Evolutionary conservation across 129 eudicot genomes (phyloP), one percentile per base, ranked within the genome.

Genomic region (Centella asiatica): DNA sequence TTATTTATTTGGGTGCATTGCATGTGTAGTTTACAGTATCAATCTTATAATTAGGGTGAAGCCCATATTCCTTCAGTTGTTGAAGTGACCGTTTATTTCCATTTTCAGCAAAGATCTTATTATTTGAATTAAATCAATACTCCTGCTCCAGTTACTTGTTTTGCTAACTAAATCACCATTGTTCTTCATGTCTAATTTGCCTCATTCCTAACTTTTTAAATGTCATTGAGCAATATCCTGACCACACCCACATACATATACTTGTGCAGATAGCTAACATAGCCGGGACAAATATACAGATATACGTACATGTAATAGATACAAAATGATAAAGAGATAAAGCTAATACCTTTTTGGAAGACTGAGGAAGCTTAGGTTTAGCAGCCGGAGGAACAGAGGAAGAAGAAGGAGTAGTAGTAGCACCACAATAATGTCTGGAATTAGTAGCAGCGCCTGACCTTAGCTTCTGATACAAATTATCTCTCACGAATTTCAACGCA

Each of bases 291-390:
- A 37, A 37, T n/a, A 57, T 29, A 42, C 2, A 40, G 2, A 31
- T 15, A 55, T 32, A 31, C 9, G 44, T 20, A 45, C 45, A 36
- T 61, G 44, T 44, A 3, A 29, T 19, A n/a, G 26, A 33, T 8
- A 13, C 10, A 39, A 24, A 22, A 9, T 19, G 5, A 65, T 5
- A 27, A 18, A 42, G 29, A 22, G 37, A 13, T 22, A 47, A 39
- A 57, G 32, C 24, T 1, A 28, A 50, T 55, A 84, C 92, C 70
- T 75, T 84, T 72, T 73, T 77, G 20, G 92, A 80, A 69, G 82
- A 74, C 72, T 84, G 81, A 65, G 92, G 92, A 72, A 77, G 10
- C 44, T 77, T 84, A 17, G 74, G 80, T 65, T 49, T 78, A 52
- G 23, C 67, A 60, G 69, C 55, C 67, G 64, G 40, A 12, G 85